phyloP scores from a whole-genome alignment of 495 filamentous ascomycete genomes.

The Lophiostoma macrostomum region DNA sequence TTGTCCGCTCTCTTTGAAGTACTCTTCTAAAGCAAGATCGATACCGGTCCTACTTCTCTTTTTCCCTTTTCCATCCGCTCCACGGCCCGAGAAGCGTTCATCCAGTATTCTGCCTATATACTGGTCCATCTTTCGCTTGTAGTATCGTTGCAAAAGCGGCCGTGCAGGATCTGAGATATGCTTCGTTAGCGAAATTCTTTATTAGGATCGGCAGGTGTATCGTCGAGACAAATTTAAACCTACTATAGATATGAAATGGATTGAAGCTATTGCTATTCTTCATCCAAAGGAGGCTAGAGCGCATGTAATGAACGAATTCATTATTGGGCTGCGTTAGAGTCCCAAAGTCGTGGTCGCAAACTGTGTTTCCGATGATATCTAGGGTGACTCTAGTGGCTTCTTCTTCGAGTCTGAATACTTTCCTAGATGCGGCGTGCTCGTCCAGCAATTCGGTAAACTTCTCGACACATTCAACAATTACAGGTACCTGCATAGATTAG shows the following conservation, averaged over 20 bases:
- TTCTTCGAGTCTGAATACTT: constrained; percentile 40
- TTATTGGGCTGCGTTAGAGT: constrained; percentile 13
- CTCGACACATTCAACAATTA: constrained; percentile 37
- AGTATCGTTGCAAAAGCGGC: constrained; percentile 8
- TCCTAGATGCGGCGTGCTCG: constrained; percentile 27
- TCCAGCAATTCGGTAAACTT: constrained; percentile 36
- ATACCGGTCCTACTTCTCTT: constrained; percentile 18
- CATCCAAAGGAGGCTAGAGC: constrained; percentile 17
- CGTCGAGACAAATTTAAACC: too few species aligned
- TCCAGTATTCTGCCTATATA: constrained; percentile 28
- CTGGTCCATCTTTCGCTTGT: constrained; percentile 19
- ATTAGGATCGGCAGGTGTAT: too few species aligned
- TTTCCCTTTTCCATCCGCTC: neutral
- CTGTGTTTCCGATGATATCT: constrained; percentile 40
- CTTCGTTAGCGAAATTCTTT: too few species aligned
- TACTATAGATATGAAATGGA: constrained; percentile 20
- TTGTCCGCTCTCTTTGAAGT: constrained; percentile 26
- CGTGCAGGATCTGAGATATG: constrained; percentile 18
- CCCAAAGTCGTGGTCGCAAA: constrained; percentile 23
- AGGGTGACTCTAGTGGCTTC: constrained; percentile 38
- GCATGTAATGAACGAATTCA: constrained; percentile 12
- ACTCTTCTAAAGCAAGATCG: constrained; percentile 30
- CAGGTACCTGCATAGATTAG: constrained; percentile 39
- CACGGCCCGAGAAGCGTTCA: constrained; percentile 17
- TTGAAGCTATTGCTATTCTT: constrained; percentile 17